Evolutionary conservation across 306 rosid genomes (phyloP).

Genomic region (Quercus cerris): DNA sequence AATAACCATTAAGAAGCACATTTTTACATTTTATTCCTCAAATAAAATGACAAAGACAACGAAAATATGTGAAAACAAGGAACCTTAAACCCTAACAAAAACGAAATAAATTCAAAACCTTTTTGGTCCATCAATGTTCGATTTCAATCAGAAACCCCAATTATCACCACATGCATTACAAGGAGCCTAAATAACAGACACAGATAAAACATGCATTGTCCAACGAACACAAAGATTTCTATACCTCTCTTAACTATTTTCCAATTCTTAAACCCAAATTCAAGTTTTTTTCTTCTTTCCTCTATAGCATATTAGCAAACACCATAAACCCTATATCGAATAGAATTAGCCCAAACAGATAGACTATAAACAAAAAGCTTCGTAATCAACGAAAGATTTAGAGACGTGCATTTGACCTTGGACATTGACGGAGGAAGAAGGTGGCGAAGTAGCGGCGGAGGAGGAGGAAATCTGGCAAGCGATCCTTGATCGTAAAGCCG

Average conservation of each 20-base stretch:
- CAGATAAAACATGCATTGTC: background rate
- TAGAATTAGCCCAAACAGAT: background rate
- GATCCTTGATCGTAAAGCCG: constrained; percentile 29
- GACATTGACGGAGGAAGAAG: constrained; percentile 28
- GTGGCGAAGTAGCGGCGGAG: constrained; percentile 31
- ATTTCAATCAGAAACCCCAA: background rate
- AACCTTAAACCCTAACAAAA: background rate
- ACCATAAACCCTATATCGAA: constrained; percentile 27
- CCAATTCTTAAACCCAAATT: background rate
- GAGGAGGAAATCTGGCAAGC: constrained; percentile 48
- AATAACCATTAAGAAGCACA: background rate
- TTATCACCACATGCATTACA: background rate
- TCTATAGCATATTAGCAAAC: background rate
- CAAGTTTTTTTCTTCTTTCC: background rate
- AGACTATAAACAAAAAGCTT: background rate
- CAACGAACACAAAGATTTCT: background rate
- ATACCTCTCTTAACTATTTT: background rate
- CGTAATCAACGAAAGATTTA: background rate
- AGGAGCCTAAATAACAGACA: background rate
- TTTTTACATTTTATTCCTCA: too few relatives aligned
- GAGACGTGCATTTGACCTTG: constrained; percentile 17
- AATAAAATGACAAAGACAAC: too few relatives aligned
- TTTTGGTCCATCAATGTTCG: background rate
- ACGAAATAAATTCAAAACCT: background rate
- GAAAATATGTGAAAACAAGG: too few relatives aligned